phyloP scores from a whole-genome alignment of 306 rosid genomes.

The Gastrolobium bilobum region DNA sequence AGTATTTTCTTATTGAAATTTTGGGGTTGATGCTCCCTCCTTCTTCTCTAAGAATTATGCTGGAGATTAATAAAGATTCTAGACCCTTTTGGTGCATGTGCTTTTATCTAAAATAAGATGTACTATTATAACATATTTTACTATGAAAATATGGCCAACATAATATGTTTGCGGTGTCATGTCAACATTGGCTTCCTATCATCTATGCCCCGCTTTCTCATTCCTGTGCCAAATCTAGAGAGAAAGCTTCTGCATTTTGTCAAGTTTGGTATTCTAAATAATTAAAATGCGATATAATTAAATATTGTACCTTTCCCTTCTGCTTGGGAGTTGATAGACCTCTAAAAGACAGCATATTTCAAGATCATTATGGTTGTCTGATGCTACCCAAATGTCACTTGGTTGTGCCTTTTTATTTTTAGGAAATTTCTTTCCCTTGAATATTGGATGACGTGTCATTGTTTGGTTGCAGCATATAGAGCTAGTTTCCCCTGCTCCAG shows the following conservation, averaged over 20 bases:
- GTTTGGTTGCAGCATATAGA: conserved; percentile 86
- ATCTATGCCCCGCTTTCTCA: neutral
- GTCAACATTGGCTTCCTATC: neutral
- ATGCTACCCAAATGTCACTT: too few relatives aligned
- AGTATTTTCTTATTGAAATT: conserved; percentile 16
- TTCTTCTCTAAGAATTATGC: neutral
- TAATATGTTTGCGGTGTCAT: neutral
- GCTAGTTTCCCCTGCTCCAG: conserved; percentile 84
- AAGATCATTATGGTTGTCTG: too few relatives aligned
- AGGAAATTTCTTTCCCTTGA: neutral
- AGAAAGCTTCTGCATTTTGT: neutral
- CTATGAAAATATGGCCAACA: conserved; percentile 1
- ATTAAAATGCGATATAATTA: neutral
- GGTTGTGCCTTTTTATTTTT: too few relatives aligned
- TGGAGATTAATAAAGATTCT: neutral
- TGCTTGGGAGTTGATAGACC: too few relatives aligned
- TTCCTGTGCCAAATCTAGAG: neutral
- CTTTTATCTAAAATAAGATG: neutral
- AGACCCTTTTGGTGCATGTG: neutral
- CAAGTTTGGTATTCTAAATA: neutral
- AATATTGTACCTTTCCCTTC: neutral
- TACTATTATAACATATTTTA: neutral
- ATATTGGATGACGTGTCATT: conserved; percentile 14
- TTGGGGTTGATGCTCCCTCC: neutral
- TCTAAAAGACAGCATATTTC: too few relatives aligned